Evolutionary conservation across 371 early-diverging fungal genomes (phyloP), one percentile per base, ranked within the genome.

Genomic region (Coemansia sp.): DNA sequence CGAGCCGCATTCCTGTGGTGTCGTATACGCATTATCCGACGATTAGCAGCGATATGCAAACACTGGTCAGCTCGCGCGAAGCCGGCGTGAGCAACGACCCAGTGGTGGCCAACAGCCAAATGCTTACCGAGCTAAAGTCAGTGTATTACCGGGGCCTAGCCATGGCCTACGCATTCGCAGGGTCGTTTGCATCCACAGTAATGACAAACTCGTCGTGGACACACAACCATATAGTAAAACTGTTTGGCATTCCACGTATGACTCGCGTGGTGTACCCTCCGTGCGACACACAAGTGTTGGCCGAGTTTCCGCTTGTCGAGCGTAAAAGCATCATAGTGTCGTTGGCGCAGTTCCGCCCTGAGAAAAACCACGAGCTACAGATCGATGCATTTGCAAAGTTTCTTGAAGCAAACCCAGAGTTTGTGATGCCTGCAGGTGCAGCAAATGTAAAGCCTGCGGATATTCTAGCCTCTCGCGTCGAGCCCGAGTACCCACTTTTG

Each of bases 131-230:
- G 2, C 81, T 85, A 6, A 96, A 98, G 77, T 71, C 89, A 11
- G 52, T 85, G 84, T 97, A 97, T 69, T 98, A 97, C 77, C 72
- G 5, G 26, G 82, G 20, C 94, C 95, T 71, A 91, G 94, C 0
- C 33, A 73, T 2, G 11, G 28, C 88, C 0, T 98, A 98, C 81
- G 86, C 90, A 0, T 82, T 82, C 16, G 89, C 87, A 51, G 99
- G 97, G 3, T 84, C 88, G 6, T 91, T 83, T 72, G 90, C 94
- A 1, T 85, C 91, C 62, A 71, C 86, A 4, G 90, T 94, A 2
- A 90, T 94, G 90, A 89, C 89, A 21, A 96, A 97, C 78, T 97
- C 97, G 0, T 86, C 92, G 2, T 98, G 98, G 98, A 98, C 98
- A n/a, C 84, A 88, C 39, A 86, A 81, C 21, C 98, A 98, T 63